Evolutionary conservation across 495 filamentous ascomycete genomes (phyloP).

Genomic region (Trichoderma orchidacearum): DNA sequence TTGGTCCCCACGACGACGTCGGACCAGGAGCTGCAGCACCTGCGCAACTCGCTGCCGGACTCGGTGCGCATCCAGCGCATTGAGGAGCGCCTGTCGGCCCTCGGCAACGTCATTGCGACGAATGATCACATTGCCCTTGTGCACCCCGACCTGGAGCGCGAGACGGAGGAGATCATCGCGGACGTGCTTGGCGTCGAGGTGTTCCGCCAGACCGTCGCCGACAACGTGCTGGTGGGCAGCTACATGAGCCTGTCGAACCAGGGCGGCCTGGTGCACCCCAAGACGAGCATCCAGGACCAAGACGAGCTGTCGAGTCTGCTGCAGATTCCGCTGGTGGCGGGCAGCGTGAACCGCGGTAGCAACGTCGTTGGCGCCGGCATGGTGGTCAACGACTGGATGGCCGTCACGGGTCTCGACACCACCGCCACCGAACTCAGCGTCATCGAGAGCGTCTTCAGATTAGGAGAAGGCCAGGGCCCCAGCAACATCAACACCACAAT

Average conservation of each 20-base stretch:
- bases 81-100: constrained; percentile 88
- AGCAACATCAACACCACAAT: constrained; percentile 61
- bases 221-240: constrained; percentile 88
- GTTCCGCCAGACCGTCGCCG: constrained; percentile 92
- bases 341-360: constrained; percentile 81
- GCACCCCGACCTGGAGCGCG: constrained; percentile 92
- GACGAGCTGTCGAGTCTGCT: constrained; percentile 89
- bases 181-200: constrained; percentile 96
- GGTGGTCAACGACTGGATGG: constrained; percentile 99
- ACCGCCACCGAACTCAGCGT: constrained; percentile 95
- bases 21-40: constrained; percentile 94
- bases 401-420: constrained; percentile 90
- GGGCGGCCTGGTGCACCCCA: constrained; percentile 93
- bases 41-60: constrained; percentile 88
- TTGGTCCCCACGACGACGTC: constrained; percentile 92
- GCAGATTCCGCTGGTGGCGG: constrained; percentile 91
- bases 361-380: constrained; percentile 94
- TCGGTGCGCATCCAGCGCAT: constrained; percentile 81
- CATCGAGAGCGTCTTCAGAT: constrained; percentile 84
- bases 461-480: constrained; percentile 77
- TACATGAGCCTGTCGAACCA: constrained; percentile 97
- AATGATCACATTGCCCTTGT: constrained; percentile 96
- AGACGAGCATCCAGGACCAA: constrained; percentile 92
- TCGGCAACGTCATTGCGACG: constrained; percentile 91
- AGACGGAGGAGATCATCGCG: constrained; percentile 91